phyloP scores from a whole-genome alignment of 108 stramenopile genomes.

The Cyclostephanos tholiformis region DNA sequence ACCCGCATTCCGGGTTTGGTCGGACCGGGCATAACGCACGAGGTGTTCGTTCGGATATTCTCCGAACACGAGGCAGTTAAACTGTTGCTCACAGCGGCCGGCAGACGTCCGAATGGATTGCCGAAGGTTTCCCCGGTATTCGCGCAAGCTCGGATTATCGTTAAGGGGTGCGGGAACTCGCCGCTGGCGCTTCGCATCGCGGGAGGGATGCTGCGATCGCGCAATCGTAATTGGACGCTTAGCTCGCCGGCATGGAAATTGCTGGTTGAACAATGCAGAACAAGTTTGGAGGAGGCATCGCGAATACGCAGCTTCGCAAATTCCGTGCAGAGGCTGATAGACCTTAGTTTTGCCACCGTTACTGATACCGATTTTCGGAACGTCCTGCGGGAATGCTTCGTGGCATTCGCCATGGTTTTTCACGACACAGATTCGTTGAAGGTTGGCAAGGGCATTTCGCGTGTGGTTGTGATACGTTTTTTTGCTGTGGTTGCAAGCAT shows the following conservation, averaged over 20 bases:
- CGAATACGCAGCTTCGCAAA: conserved; percentile 83
- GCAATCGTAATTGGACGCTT: conserved; percentile 85
- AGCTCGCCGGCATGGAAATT: conserved; percentile 79
- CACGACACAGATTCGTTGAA: conserved; percentile 80
- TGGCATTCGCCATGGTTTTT: conserved; percentile 84
- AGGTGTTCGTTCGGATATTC: conserved; percentile 87
- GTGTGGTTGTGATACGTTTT: conserved; percentile 71
- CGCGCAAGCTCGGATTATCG: conserved; percentile 80
- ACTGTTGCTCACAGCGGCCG: conserved; percentile 79
- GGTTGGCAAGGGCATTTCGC: conserved; percentile 79
- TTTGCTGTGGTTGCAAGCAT: conserved; percentile 68
- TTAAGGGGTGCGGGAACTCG: conserved; percentile 89
- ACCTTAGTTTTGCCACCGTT: conserved; percentile 78
- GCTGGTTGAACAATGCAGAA: conserved; percentile 71
- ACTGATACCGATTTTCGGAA: conserved; percentile 59
- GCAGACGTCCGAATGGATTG: conserved; percentile 77
- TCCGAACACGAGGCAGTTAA: conserved; percentile 90
- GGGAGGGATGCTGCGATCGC: conserved; percentile 83
- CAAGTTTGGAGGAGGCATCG: conserved; percentile 86
- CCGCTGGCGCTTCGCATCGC: conserved; percentile 81
- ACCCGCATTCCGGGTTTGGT: conserved; percentile 77
- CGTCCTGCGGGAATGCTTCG: conserved; percentile 75
- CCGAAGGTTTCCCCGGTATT: conserved; percentile 83
- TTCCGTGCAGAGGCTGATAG: conserved; percentile 76
- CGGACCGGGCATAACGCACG: conserved; percentile 73